phyloP scores from a whole-genome alignment of 768 basidiomycete species.

The Kwoniella sp. region DNA sequence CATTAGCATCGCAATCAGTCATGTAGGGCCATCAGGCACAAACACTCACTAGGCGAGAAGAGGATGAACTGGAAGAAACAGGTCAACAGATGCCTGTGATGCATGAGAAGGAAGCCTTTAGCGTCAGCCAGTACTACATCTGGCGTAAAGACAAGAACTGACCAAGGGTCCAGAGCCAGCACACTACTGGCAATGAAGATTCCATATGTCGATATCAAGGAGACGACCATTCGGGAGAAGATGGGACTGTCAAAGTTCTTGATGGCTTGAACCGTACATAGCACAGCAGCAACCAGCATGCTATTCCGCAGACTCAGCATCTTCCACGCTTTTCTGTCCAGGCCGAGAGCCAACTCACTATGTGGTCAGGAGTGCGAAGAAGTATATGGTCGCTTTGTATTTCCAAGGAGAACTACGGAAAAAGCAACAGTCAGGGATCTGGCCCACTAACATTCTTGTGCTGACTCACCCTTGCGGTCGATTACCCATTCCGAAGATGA shows the following conservation, averaged over 20 bases:
- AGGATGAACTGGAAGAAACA: conserved; percentile 86
- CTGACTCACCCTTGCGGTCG: conserved; percentile 74
- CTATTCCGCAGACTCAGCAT: conserved; percentile 13
- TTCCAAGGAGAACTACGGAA: conserved; percentile 71
- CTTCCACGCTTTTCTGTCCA: neutral
- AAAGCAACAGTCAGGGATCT: conserved; percentile 34
- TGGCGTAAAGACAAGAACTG: conserved; percentile 2
- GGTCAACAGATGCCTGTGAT: conserved; percentile 73
- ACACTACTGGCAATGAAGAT: conserved; percentile 75
- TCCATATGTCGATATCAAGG: conserved; percentile 82
- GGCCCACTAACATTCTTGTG: neutral
- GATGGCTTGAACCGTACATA: conserved; percentile 75
- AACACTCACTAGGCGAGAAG: conserved; percentile 65
- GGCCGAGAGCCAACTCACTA: conserved; percentile 60
- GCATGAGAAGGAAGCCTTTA: neutral
- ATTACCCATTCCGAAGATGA: conserved; percentile 95
- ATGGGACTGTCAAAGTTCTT: conserved; percentile 67
- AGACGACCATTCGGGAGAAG: conserved; percentile 74
- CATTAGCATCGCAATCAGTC: conserved; percentile 64
- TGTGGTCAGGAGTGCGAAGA: conserved; percentile 74
- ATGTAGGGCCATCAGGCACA: conserved; percentile 59
- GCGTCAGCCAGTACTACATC: neutral
- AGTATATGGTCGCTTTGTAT: conserved; percentile 75
- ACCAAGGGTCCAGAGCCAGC: conserved; percentile 89
- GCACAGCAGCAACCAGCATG: conserved; percentile 77